Conservation (phyloP, 2,329 filamentous ascomycete genomes). For the Fonsecaea erecta region DNA sequence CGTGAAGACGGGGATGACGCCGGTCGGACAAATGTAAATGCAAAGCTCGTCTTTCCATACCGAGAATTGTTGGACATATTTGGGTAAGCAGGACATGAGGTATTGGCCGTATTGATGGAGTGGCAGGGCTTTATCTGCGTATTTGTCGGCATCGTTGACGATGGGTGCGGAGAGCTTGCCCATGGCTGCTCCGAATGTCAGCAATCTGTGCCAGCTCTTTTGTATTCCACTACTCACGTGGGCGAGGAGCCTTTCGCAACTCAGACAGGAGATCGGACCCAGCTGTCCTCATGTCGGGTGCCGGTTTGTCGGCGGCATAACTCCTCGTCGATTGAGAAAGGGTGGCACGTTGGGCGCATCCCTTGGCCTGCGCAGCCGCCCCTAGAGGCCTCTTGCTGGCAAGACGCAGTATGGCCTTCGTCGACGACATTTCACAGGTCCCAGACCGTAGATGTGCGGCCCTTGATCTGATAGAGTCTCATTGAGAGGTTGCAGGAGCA, state of each 20-base stretch:
- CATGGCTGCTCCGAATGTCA: conserved; percentile 43
- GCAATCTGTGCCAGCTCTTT: conserved; percentile 18
- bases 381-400: conserved; percentile 47
- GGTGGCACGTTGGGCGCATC: conserved; percentile 35
- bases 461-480: background rate
- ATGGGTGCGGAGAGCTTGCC: conserved; percentile 75
- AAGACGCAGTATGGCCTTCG: conserved; percentile 52
- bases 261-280: conserved; percentile 67
- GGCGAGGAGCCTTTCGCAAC: conserved; percentile 65
- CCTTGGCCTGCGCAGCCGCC: conserved; percentile 43
- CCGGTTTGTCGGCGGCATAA: conserved; percentile 17
- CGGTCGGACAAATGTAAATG: conserved; percentile 86
- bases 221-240: conserved; percentile 47
- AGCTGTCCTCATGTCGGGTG: conserved; percentile 36
- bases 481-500: background rate
- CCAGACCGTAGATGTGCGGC: background rate
- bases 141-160: conserved; percentile 92
- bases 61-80: conserved; percentile 98
- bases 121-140: conserved; percentile 80
- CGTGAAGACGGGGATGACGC: conserved; percentile 86
- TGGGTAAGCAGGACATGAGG: conserved; percentile 93
- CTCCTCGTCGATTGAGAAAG: conserved; percentile 42
- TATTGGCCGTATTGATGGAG: conserved; percentile 96
- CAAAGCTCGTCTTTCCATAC: conserved; percentile 99
- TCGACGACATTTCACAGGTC: conserved; percentile 46